phyloP scores from a whole-genome alignment of 441 rosid species.

The Croton setiger region DNA sequence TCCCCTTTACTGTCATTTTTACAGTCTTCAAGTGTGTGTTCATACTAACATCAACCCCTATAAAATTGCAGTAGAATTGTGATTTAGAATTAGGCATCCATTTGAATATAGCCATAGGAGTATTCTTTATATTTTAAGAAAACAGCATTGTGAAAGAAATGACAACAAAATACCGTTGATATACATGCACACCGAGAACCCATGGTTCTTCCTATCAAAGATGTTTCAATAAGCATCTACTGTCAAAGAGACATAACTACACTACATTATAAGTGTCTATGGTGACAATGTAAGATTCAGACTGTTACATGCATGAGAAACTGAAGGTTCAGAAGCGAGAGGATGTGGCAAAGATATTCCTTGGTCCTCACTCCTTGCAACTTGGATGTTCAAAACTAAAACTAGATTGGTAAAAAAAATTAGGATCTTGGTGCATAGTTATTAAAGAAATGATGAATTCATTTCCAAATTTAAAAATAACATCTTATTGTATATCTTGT shows the following conservation, averaged over 20 bases:
- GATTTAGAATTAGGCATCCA: neutral
- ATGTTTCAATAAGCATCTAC: neutral
- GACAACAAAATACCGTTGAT: neutral
- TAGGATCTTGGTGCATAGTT: neutral
- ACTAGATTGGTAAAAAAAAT: neutral
- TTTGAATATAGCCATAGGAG: neutral
- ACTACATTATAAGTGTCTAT: neutral
- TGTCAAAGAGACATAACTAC: neutral
- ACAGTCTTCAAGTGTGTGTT: conserved; percentile 93
- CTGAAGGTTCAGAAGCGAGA: neutral
- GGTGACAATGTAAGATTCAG: neutral
- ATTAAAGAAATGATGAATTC: neutral
- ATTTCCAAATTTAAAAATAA: neutral
- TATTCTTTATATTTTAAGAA: neutral
- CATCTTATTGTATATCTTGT: neutral
- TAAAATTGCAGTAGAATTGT: conserved; percentile 17
- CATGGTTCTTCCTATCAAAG: neutral
- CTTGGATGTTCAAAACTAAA: neutral
- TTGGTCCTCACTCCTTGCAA: neutral
- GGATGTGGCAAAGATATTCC: neutral
- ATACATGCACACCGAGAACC: neutral
- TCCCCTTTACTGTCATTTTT: conserved; percentile 82
- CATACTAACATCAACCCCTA: conserved; percentile 93
- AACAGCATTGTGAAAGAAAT: neutral
- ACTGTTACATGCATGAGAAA: too few species aligned